These are phyloP conservation scores for Corchorus capsularis DNA, from an alignment of 345 rosid species.

Conservation along the genomic window DNA sequence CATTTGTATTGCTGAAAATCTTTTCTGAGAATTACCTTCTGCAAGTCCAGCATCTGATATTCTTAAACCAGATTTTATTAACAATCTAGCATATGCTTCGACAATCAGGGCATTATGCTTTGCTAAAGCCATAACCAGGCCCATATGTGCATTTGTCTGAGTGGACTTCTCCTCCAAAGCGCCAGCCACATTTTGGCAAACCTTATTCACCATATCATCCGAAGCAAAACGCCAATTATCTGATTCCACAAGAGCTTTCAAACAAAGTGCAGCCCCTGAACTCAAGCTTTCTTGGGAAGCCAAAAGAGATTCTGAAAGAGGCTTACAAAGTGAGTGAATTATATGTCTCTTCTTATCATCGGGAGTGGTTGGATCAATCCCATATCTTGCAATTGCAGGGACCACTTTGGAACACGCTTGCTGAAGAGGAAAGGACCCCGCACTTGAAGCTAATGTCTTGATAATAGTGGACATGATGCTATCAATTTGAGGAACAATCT, in stretches of 20 bases:
- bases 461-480: slow-evolving; percentile 81
- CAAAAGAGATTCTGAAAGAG: slow-evolving; percentile 76
- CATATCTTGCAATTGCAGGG: slow-evolving; percentile 88
- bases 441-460: slow-evolving; percentile 86
- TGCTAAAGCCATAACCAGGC: slow-evolving; percentile 78
- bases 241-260: slow-evolving; percentile 82
- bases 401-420: slow-evolving; percentile 97
- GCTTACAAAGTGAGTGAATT: slow-evolving; percentile 82
- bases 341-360: slow-evolving; percentile 73
- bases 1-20: slow-evolving; percentile 89
- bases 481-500: slow-evolving; percentile 89
- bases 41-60: slow-evolving; percentile 49
- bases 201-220: slow-evolving; percentile 83
- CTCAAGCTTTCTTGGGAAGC: slow-evolving; percentile 81
- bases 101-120: slow-evolving; percentile 81
- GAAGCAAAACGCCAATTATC: slow-evolving; percentile 95
- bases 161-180: slow-evolving; percentile 78
- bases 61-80: slow-evolving; percentile 70
- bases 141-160: slow-evolving; percentile 75
- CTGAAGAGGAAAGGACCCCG: slow-evolving; percentile 93
- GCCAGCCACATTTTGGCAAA: slow-evolving; percentile 87
- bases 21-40: slow-evolving; percentile 83
- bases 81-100: slow-evolving; percentile 88
- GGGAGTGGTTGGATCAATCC: slow-evolving; percentile 70
- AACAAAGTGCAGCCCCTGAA: slow-evolving; percentile 88